Conservation (phyloP, 2,329 filamentous ascomycete genomes). For the Hypomyces perniciosus region DNA sequence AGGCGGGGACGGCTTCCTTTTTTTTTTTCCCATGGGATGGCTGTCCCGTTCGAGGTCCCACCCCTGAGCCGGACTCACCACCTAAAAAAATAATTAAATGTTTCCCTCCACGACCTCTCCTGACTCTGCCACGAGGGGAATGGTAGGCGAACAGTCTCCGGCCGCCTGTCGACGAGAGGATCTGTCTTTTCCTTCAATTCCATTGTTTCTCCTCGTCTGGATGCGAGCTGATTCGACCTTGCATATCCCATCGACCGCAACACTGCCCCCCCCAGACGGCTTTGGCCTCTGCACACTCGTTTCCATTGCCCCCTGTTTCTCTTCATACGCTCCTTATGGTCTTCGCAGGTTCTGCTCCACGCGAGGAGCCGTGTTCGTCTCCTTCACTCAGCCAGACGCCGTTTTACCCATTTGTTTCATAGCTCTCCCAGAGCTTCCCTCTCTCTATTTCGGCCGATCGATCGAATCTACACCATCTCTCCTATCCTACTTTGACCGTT, state of each 20-base stretch:
- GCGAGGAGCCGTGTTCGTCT: constrained; percentile 13
- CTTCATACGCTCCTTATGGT: constrained; percentile 22
- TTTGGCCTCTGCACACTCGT: constrained; percentile 25
- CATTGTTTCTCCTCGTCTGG: not conserved
- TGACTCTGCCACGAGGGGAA: constrained; percentile 12
- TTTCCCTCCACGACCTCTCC: constrained; percentile 13
- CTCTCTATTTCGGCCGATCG: constrained; percentile 1
- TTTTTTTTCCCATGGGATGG: constrained; percentile 4
- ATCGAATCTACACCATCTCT: constrained; percentile 1
- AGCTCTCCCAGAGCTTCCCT: constrained; percentile 4
- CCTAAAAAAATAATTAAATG: constrained; percentile 18
- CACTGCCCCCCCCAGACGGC: constrained; percentile 17
- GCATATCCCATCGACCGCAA: constrained; percentile 3
- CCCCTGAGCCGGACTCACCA: constrained; percentile 19
- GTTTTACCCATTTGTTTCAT: constrained; percentile 5
- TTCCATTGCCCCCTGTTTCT: constrained; percentile 26
- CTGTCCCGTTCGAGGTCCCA: constrained; percentile 17
- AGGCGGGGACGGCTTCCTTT: not conserved
- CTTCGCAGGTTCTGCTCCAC: constrained; percentile 14
- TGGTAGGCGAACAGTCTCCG: constrained; percentile 3
- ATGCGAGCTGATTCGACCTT: not conserved
- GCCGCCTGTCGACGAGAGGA: constrained; percentile 2
- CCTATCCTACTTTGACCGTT: not conserved
- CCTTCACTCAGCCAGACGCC: not conserved
- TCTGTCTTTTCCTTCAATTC: constrained; percentile 1